Base-by-base conservation (phyloP, 768 basidiomycete genomes). In the Boletus eberwhitei region DNA sequence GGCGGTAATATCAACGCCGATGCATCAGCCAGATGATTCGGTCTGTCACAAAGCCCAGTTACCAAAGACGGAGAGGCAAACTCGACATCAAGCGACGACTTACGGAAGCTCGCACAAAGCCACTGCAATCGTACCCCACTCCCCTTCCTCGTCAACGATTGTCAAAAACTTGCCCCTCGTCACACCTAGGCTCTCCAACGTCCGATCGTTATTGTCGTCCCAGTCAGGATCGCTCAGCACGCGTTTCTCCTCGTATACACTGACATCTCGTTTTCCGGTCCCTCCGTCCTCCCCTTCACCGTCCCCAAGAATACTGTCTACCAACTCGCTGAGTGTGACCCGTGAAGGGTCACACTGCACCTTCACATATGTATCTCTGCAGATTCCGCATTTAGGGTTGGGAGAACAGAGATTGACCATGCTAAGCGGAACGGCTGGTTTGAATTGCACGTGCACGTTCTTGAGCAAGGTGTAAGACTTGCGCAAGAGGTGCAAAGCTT, bases 151-250 rank as follows among this genome's bases (percentile, higher is more conserved):
- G 68, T 98, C 94, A 5, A 86, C 86, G 34, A 98, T 87, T 5
- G 85, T 84, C 64, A 98, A 65, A 74, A 97, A 96, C 73, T 87
- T 94, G 39, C 95, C 93, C 51, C 86, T 74, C 0, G 80, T 83
- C 32, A 96, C 84, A 44, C 82, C 88, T 51, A 98, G 65, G 60
- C 90, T 90, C 59, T 84, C 88, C 60, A 99, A 68, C 44, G 91
- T 93, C 57, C 87, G 79, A 3, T 81, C 86, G 56, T 82, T 67
- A 63, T 98, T 98, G 63, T 98, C 95, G 43, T 92, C 88, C 79
- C 89, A 96, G 65, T 98, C 96, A 8, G 93, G 92, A 64, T 98
- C 97, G 59, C 85, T 88, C 52, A 99, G 73, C 42, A 99, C 72
- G 41, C 94, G 79, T 62, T 88, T 86, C 44, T 90, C 93, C 70